Evolutionary conservation across 225 moss, liverwort and hornwort genomes (phyloP).

Genomic region (Sphagnum tenellum): DNA sequence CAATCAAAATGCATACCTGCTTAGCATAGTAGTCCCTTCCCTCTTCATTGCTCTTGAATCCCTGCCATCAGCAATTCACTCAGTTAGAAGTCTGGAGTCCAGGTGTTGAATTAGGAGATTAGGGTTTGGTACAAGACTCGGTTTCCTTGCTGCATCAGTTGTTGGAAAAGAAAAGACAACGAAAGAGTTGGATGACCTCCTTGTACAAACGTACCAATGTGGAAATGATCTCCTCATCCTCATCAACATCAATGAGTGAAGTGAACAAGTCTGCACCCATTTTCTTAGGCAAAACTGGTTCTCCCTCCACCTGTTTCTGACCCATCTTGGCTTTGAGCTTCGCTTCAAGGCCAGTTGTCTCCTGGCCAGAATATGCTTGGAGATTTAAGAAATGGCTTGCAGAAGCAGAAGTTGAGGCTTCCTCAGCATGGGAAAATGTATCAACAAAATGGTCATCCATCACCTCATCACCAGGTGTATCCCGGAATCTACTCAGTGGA

Average conservation of each 20-base stretch:
- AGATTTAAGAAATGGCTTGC: constrained; percentile 30
- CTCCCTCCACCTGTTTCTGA: constrained; percentile 48
- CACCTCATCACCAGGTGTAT: constrained; percentile 52
- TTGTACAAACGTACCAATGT: no score
- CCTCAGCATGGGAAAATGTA: constrained; percentile 28
- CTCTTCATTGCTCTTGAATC: constrained; percentile 65
- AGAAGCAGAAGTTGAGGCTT: constrained; percentile 34
- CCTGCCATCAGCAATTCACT: constrained; percentile 21
- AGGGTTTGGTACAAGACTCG: no score
- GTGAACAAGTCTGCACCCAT: constrained; percentile 41
- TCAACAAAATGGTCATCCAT: constrained; percentile 54
- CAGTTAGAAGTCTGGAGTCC: neutral
- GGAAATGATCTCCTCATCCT: constrained; percentile 45
- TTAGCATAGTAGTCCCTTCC: constrained; percentile 81
- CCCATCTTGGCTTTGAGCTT: constrained; percentile 51
- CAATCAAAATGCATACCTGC: constrained; percentile 43
- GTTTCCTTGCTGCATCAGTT: no score
- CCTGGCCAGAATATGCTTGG: constrained; percentile 16
- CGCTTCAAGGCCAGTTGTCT: constrained; percentile 30
- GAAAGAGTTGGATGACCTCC: no score
- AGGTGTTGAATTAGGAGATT: neutral
- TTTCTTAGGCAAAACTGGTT: constrained; percentile 28
- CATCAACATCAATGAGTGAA: constrained; percentile 44
- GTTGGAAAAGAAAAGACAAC: neutral
- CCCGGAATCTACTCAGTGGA: constrained; percentile 42